Evolutionary conservation across 306 rosid species (phyloP).

Genomic region (Rosa multiflora): DNA sequence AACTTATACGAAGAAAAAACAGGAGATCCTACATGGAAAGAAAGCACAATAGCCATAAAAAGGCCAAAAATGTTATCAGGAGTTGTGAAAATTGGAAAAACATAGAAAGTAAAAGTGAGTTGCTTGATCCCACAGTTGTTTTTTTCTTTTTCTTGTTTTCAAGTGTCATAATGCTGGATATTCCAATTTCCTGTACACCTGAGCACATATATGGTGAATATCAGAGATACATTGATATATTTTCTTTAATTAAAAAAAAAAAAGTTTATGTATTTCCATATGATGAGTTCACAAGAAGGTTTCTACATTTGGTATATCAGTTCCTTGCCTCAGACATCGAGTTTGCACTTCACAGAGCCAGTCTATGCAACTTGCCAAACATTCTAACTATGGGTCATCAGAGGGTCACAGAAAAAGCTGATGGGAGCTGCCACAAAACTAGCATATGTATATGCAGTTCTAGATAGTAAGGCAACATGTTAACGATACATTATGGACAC

Average conservation of each 20-base stretch:
- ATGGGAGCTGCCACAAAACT: constrained; percentile 6
- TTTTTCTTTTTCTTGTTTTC: not conserved
- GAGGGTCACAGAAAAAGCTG: not conserved
- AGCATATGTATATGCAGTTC: not conserved
- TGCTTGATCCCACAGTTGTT: not conserved
- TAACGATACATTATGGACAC: not conserved
- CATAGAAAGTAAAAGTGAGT: not conserved
- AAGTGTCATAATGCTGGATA: not conserved
- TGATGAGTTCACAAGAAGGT: constrained; percentile 6
- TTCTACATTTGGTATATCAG: not conserved
- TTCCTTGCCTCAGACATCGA: not conserved
- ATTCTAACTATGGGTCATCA: not conserved
- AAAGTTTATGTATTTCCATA: not conserved
- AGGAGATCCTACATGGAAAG: not conserved
- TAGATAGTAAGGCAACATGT: not conserved
- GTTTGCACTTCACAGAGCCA: not conserved
- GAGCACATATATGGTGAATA: not conserved
- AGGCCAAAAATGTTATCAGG: not conserved
- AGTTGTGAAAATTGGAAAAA: not conserved
- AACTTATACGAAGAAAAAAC: not conserved
- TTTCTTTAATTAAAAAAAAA: not conserved
- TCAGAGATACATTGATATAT: constrained; percentile 2
- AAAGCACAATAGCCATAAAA: not conserved
- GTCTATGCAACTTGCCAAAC: constrained; percentile 7
- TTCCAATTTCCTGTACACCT: not conserved